Evolutionary conservation across 2,329 filamentous ascomycete species (phyloP), one percentile per base, ranked within the genome.

Genomic region (Pseudogymnoascus sp.): DNA sequence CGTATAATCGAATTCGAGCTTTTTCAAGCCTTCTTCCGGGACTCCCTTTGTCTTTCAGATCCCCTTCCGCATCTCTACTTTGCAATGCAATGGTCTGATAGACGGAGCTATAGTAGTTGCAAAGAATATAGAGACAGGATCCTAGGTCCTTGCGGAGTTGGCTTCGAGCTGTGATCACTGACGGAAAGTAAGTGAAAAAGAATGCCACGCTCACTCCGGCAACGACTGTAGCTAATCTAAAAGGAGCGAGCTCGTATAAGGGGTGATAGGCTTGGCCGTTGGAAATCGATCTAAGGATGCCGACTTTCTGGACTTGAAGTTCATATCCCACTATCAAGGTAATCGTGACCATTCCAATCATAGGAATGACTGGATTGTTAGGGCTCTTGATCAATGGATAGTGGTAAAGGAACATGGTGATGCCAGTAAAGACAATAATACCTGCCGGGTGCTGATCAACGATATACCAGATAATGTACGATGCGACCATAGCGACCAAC

Each of bases 181-280:
- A 88, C 0, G 89, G 89, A 70, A 91, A 89, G 63, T 89, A 81
- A 0, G 88, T 90, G 86, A 87, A 91, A 68, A 92, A 78, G 72
- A 89, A 90, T 1, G 28, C 28, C 28, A 31, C 28, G 28, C 28
- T 6, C 6, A 31, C 28, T 31, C 28, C 28, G 28, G 28, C 28
- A 31, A 31, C 28, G 28, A 31, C 28, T 31, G 28, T 31, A 31
- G 28, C 28, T 31, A 31, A 31, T 31, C 28, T 31, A 6, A 31
- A 31, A 31, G 28, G 28, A 31, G 28, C 28, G 28, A 31, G 28
- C 28, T 31, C 28, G 28, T 31, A 31, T 31, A 31, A 8, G 28
- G 28, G 28, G 28, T 31, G 28, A 31, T 31, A 31, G 28, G 28
- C 28, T 31, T 31, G 28, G 28, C 28, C 28, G 28, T 31, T 31